Evolutionary conservation across 805 yeast genomes (phyloP).

Genomic region (Candida sithepensis): DNA sequence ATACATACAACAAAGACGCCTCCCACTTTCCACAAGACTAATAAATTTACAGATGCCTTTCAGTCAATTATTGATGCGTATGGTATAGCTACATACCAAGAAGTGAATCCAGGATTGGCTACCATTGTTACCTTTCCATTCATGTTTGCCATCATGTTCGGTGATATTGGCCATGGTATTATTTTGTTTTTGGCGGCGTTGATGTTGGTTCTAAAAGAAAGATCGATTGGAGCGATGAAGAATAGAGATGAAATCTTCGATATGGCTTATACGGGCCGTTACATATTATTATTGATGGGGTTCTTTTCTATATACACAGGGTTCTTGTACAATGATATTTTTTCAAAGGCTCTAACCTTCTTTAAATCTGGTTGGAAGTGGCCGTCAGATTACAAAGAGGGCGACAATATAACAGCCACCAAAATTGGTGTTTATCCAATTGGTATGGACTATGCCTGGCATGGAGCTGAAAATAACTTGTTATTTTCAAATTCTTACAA

Average conservation of each 20-base stretch:
- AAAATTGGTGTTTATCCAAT: constrained; percentile 51
- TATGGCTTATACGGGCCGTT: constrained; percentile 72
- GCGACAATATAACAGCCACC: constrained; percentile 45
- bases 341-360: constrained; percentile 65
- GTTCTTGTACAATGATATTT: constrained; percentile 66
- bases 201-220: constrained; percentile 53
- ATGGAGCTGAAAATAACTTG: constrained; percentile 71
- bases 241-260: constrained; percentile 68
- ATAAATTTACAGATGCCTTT: constrained; percentile 66
- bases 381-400: constrained; percentile 49
- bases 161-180: constrained; percentile 78
- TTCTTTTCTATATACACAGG: constrained; percentile 72
- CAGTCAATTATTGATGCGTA: constrained; percentile 75
- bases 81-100: constrained; percentile 72
- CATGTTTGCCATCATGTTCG: constrained; percentile 83
- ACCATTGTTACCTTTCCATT: constrained; percentile 75
- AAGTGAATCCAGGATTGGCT: constrained; percentile 72
- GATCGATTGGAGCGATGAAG: constrained; percentile 47
- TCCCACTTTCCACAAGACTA: constrained; percentile 67
- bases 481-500: constrained; percentile 70
- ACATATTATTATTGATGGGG: constrained; percentile 69
- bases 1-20: constrained; percentile 64
- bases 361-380: constrained; percentile 71
- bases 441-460: constrained; percentile 76
- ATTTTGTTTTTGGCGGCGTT: constrained; percentile 55